A percentile compares a stretch with the other conserved stretches of the same genome.
These are phyloP conservation scores for Crotalaria pallida DNA, from an alignment of 306 rosid species.

Conservation along the genomic window DNA sequence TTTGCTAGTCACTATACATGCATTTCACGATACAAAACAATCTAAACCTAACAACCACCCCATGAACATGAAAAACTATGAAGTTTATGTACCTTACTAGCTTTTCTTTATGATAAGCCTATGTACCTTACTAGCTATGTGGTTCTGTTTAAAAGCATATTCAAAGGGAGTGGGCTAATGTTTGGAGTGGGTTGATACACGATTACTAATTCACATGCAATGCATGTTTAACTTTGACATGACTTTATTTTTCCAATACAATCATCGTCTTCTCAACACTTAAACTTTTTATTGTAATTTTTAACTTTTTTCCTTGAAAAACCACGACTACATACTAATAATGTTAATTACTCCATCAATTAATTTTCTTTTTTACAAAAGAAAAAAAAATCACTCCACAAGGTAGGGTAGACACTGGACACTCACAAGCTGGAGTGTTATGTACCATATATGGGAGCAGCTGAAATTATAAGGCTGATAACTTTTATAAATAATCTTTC, in stretches of 20 bases:
- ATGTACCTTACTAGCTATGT: neutral
- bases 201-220: neutral
- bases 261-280: neutral
- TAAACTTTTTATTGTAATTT: slow-evolving; percentile 1
- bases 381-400: too few relatives aligned
- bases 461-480: slow-evolving; percentile 23
- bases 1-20: too few relatives aligned
- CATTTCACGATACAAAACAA: too few relatives aligned
- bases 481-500: slow-evolving; percentile 8
- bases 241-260: neutral
- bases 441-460: slow-evolving; percentile 15
- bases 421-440: slow-evolving; percentile 27
- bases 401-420: too few relatives aligned
- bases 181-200: neutral
- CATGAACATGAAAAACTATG: too few relatives aligned
- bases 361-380: too few relatives aligned
- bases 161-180: neutral
- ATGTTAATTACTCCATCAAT: too few relatives aligned
- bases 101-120: neutral
- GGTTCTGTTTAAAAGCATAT: neutral
- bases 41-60: too few relatives aligned
- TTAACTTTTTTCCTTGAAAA: neutral
- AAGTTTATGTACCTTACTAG: too few relatives aligned
- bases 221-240: neutral
- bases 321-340: neutral